Percentiles rank a stretch among this genome's conserved stretches.
phyloP scores from a whole-genome alignment of 2,329 filamentous ascomycete species.

The Lasiodiplodia sp. region DNA sequence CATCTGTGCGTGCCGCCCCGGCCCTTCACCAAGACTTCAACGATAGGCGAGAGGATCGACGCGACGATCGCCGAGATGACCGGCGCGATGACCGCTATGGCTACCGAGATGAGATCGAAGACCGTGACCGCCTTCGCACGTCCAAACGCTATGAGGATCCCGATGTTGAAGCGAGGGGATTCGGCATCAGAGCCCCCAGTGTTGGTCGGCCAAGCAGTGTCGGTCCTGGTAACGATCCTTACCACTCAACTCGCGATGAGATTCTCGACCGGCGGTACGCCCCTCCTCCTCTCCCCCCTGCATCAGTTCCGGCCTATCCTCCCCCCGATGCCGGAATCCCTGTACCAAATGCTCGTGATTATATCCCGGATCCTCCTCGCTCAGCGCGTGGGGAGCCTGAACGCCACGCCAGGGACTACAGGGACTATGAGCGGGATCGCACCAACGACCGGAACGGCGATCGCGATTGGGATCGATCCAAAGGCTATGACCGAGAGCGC shows the following conservation, averaged over 20 bases:
- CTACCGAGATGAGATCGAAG: slow-evolving; percentile 54
- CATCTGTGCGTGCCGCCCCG: slow-evolving; percentile 52
- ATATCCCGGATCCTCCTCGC: slow-evolving; percentile 24
- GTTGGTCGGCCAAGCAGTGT: slow-evolving; percentile 24
- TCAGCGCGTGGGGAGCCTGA: slow-evolving; percentile 36
- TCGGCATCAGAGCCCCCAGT: slow-evolving; percentile 50
- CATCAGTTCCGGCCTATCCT: slow-evolving; percentile 12
- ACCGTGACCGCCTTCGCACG: slow-evolving; percentile 50
- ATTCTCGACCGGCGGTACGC: slow-evolving; percentile 47
- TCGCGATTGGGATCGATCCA: slow-evolving; percentile 30
- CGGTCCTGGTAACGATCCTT: slow-evolving; percentile 27
- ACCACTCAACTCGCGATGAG: slow-evolving; percentile 43
- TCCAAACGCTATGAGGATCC: slow-evolving; percentile 52
- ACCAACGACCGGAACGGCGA: slow-evolving; percentile 32
- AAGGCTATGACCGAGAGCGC: slow-evolving; percentile 30
- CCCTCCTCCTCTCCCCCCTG: slow-evolving; percentile 8
- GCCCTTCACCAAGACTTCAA: slow-evolving; percentile 56
- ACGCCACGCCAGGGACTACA: slow-evolving; percentile 28
- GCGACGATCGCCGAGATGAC: slow-evolving; percentile 34
- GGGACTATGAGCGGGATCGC: slow-evolving; percentile 31
- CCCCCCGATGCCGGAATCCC: slow-evolving; percentile 3
- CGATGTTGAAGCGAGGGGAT: slow-evolving; percentile 55
- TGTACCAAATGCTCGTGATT: slow-evolving; percentile 19
- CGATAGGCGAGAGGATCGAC: slow-evolving; percentile 23
- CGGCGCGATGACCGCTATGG: slow-evolving; percentile 41